phyloP scores from a whole-genome alignment of 352 stramenopile species.

The Phytopythium ostracodes region DNA sequence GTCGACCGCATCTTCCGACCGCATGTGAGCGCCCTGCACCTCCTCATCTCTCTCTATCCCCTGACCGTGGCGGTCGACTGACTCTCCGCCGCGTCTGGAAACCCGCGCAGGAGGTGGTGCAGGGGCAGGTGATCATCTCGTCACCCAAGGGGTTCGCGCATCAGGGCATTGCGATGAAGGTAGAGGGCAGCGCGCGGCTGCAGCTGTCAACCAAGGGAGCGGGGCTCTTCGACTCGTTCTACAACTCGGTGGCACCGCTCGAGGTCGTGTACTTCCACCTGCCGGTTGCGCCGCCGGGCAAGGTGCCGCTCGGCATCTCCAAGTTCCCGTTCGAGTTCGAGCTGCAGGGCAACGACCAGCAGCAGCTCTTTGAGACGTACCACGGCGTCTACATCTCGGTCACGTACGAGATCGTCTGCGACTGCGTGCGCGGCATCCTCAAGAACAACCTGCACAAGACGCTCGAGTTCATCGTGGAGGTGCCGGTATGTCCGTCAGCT shows the following conservation, averaged over 20 bases:
- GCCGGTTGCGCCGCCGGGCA: constrained; percentile 55
- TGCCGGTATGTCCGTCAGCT: constrained; percentile 37
- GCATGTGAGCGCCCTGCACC: constrained; percentile 36
- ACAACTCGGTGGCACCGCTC: constrained; percentile 67
- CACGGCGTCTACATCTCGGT: constrained; percentile 91
- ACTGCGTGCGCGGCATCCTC: constrained; percentile 85
- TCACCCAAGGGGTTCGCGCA: constrained; percentile 83
- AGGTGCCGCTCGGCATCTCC: constrained; percentile 72
- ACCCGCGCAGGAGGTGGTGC: constrained; percentile 59
- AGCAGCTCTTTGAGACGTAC: constrained; percentile 88
- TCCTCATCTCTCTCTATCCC: neutral
- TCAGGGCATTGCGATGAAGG: constrained; percentile 78
- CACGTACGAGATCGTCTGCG: constrained; percentile 86
- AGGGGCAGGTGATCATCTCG: constrained; percentile 82
- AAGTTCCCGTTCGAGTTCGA: constrained; percentile 91
- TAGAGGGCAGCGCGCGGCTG: constrained; percentile 76
- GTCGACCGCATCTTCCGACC: constrained; percentile 84
- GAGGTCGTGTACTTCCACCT: constrained; percentile 86
- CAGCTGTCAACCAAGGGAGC: constrained; percentile 79
- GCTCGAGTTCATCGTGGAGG: constrained; percentile 91
- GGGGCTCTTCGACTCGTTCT: constrained; percentile 82
- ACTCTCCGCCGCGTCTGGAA: too few relatives aligned
- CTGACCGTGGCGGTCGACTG: neutral
- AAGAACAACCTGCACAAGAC: constrained; percentile 82
- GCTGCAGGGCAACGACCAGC: constrained; percentile 53